Base-by-base conservation (phyloP, 177 flowering plant genomes). In the Vitis hybrid region DNA sequence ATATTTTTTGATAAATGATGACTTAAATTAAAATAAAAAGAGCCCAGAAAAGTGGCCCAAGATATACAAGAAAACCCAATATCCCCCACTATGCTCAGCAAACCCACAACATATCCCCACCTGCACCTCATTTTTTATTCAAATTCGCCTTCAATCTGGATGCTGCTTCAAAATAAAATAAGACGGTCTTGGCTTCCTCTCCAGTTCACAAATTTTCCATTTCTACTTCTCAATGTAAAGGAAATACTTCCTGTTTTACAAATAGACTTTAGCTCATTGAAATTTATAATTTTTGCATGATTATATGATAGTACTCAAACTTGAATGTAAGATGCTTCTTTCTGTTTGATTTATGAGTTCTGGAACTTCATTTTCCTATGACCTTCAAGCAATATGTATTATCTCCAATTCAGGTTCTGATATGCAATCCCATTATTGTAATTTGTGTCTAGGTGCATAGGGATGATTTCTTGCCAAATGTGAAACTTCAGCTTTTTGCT, bases 401-500 rank as follows among this genome's bases (percentile, higher is more conserved):
- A 26, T 11, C 26, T 59, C 19, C 18, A 50, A 29, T 64, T 52
- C 15, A 13, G 39, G 39, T 63, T 14, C 64, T 77, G 39, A 74
- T 65, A 18, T 21, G 5, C 22, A 16, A 2, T 68, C 31, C 50
- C 45, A 7, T 39, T 39, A 39, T 39, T 39, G 45, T 39, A 5
- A 39, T 39, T 39, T 39, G 9, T 39, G 45, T 75, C 45, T 64
- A 89, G 99, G 97, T 90, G 59, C 93, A 89, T 75, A 90, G 75
- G 65, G 99, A 95, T 80, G 92, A 88, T 78, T 78, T 86, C 60
- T 16, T 78, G 75, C 60, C 87, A 85, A 95, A 95, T 79, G 94
- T 84, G 56, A 90, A 84, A 74, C 94, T 95, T 75, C 93, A 95
- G 84, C 98, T 95, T 67, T 88, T 95, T 85, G 93, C 89, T 67